phyloP scores from a whole-genome alignment of 495 filamentous ascomycete species.

The Penicillium odoratum region DNA sequence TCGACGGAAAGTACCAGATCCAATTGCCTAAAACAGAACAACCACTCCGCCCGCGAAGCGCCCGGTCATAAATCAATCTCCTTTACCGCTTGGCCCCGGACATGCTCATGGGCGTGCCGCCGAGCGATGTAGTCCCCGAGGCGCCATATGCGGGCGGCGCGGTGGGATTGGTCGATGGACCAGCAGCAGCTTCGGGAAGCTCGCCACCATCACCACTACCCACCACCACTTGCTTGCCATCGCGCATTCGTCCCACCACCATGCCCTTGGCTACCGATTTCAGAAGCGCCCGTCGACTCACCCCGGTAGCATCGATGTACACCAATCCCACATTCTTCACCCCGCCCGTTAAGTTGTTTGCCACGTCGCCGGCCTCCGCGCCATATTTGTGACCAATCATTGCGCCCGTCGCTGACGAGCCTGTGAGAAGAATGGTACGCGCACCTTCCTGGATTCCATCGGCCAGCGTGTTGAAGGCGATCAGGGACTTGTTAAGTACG shows the following conservation, averaged over 20 bases:
- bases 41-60: background rate
- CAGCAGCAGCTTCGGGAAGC: constrained; percentile 21
- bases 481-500: constrained; percentile 89
- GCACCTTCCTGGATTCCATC: constrained; percentile 89
- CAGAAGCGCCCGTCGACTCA: constrained; percentile 82
- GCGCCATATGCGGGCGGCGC: constrained; percentile 48
- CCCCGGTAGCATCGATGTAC: constrained; percentile 95
- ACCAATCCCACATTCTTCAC: constrained; percentile 95
- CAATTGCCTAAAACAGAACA: background rate
- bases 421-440: constrained; percentile 68
- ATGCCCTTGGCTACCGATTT: constrained; percentile 97
- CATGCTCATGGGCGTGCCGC: constrained; percentile 30
- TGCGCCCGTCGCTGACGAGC: constrained; percentile 72
- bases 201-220: constrained; percentile 75
- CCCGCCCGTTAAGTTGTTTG: constrained; percentile 72
- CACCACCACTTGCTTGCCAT: constrained; percentile 83
- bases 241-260: constrained; percentile 85
- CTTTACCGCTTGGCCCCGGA: constrained; percentile 38
- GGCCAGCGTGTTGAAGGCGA: constrained; percentile 92
- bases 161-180: constrained; percentile 34
- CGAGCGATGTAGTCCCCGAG: constrained; percentile 36
- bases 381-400: constrained; percentile 86
- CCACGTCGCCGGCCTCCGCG: constrained; percentile 73
- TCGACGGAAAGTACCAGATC: background rate
- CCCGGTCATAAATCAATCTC: background rate